phyloP scores from a whole-genome alignment of 352 stramenopile species.

The Phytophthora syringae region DNA sequence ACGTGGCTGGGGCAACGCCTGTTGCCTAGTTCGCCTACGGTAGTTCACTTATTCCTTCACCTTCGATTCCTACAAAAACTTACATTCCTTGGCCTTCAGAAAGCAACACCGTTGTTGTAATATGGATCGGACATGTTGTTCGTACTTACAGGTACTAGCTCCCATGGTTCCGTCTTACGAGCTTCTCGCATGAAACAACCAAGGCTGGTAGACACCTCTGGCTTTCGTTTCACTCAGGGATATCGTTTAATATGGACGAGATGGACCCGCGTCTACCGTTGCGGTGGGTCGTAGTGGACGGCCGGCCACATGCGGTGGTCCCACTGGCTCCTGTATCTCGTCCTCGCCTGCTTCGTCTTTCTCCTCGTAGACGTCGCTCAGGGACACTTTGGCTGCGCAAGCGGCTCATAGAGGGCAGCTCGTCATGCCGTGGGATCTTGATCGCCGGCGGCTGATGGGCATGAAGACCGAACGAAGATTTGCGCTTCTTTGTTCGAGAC shows the following conservation, averaged over 20 bases:
- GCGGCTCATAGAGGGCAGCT: slow-evolving; percentile 40
- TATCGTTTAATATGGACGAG: slow-evolving; percentile 74
- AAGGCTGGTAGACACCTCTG: slow-evolving; percentile 1
- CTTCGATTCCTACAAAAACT: too few species aligned
- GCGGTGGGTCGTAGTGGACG: slow-evolving; percentile 63
- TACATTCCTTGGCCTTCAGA: too few species aligned
- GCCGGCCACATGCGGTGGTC: slow-evolving; percentile 30
- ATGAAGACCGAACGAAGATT: slow-evolving; percentile 32
- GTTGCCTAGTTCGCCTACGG: too few species aligned
- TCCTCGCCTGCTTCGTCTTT: slow-evolving; percentile 28
- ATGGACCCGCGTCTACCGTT: slow-evolving; percentile 72
- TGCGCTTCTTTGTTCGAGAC: slow-evolving; percentile 41
- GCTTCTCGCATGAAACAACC: slow-evolving; percentile 1
- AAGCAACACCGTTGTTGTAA: too few species aligned
- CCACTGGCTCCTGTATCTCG: slow-evolving; percentile 10
- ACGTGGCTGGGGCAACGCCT: slow-evolving; percentile 9
- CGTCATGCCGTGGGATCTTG: slow-evolving; percentile 65
- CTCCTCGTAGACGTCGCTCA: slow-evolving; percentile 36
- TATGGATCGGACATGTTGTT: too few species aligned
- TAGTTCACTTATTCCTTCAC: too few species aligned
- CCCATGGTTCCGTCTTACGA: neutral
- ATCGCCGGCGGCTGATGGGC: slow-evolving; percentile 57
- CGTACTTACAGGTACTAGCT: too few species aligned
- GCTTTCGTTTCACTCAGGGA: slow-evolving; percentile 37
- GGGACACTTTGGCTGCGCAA: slow-evolving; percentile 55